phyloP scores from a whole-genome alignment of 2,329 filamentous ascomycete genomes.

The Pseudogymnoascus sp. region DNA sequence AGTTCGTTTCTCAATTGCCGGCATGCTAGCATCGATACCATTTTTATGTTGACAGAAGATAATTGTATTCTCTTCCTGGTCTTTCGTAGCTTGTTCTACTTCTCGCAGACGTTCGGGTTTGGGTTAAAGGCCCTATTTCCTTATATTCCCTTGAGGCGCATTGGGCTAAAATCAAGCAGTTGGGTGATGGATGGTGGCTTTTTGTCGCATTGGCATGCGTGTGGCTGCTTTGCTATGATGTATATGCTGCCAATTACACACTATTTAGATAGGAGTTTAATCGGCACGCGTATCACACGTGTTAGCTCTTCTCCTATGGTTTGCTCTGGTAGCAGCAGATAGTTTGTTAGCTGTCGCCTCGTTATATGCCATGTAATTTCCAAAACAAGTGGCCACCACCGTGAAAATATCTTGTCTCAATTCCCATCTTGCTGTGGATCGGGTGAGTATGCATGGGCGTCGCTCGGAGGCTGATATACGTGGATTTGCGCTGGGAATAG shows the following conservation, averaged over 20 bases:
- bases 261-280: background rate
- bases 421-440: too few species aligned
- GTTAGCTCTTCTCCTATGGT: background rate
- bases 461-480: background rate
- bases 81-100: background rate
- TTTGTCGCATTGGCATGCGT: background rate
- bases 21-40: background rate
- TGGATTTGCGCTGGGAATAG: background rate
- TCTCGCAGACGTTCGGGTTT: background rate
- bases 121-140: background rate
- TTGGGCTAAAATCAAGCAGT: background rate
- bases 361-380: background rate
- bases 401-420: too few species aligned
- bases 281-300: background rate
- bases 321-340: constrained; percentile 1
- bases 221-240: background rate
- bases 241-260: background rate
- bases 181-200: background rate
- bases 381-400: background rate
- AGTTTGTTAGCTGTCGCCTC: background rate
- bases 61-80: background rate
- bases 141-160: background rate
- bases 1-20: background rate
- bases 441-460: background rate
- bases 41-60: background rate